These are phyloP conservation scores for Psidium guajava DNA, from an alignment of 345 rosid genomes.

Conservation along the genomic window DNA sequence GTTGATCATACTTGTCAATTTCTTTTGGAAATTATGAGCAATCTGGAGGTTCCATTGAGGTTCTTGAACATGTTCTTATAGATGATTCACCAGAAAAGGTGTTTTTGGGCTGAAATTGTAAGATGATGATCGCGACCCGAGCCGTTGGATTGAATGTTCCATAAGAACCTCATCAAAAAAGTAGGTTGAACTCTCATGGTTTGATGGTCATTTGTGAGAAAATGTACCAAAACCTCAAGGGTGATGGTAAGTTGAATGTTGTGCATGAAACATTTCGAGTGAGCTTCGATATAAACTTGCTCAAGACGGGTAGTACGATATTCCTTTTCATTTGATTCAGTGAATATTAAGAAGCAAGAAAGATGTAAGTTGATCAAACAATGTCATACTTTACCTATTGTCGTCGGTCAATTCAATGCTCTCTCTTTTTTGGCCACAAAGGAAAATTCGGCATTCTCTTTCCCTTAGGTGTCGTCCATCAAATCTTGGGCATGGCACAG, in stretches of 20 bases:
- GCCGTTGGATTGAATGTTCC: not conserved
- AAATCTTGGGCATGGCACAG: too few species aligned
- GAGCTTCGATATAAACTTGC: too few species aligned
- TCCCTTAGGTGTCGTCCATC: too few species aligned
- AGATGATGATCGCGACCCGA: not conserved
- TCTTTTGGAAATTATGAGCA: not conserved
- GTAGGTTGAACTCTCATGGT: not conserved
- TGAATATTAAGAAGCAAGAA: not conserved
- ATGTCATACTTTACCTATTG: not conserved
- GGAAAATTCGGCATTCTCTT: not conserved
- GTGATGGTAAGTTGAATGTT: not conserved
- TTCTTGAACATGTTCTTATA: not conserved
- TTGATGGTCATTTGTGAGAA: not conserved
- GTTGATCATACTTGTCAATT: not conserved
- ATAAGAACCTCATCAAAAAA: not conserved
- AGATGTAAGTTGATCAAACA: not conserved
- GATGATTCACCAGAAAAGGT: not conserved
- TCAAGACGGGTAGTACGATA: too few species aligned
- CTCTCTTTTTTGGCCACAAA: not conserved
- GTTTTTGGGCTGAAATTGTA: not conserved
- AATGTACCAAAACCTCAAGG: not conserved
- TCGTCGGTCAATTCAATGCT: not conserved
- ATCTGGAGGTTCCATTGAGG: not conserved
- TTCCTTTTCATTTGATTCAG: too few species aligned
- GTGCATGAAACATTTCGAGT: not conserved